These are phyloP conservation scores for Davidsoniella eucalypti DNA, from an alignment of 2,329 filamentous ascomycete species.

Conservation along the genomic window DNA sequence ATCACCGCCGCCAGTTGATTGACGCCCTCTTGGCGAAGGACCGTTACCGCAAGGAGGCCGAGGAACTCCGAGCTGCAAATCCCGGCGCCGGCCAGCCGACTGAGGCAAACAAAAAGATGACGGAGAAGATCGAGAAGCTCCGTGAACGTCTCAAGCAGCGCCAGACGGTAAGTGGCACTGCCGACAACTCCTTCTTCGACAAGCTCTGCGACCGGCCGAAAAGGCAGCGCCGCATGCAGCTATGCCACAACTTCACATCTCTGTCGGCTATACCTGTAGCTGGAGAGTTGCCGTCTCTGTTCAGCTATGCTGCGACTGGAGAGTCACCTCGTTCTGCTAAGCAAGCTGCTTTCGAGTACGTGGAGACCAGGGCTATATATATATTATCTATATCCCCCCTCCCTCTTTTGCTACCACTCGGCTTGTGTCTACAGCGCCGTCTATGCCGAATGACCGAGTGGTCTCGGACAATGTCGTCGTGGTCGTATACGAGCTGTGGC, in stretches of 20 bases:
- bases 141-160: slow-evolving; percentile 36
- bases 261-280: neutral
- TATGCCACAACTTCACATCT: slow-evolving; percentile 5
- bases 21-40: slow-evolving; percentile 44
- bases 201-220: slow-evolving; percentile 1
- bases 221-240: slow-evolving; percentile 2
- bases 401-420: neutral
- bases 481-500: neutral
- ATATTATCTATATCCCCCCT: neutral
- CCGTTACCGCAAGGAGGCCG: slow-evolving; percentile 37
- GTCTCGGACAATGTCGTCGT: neutral
- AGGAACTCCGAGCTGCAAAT: slow-evolving; percentile 23
- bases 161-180: slow-evolving; percentile 36
- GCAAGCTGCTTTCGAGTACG: slow-evolving; percentile 11
- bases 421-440: neutral
- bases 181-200: slow-evolving; percentile 3
- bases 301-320: slow-evolving; percentile 1
- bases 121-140: slow-evolving; percentile 42
- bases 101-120: slow-evolving; percentile 25
- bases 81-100: slow-evolving; percentile 21
- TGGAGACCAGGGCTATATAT: neutral
- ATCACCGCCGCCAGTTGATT: slow-evolving; percentile 42
- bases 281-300: slow-evolving; percentile 1
- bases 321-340: slow-evolving; percentile 8
- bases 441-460: neutral